Base-by-base conservation (phyloP, 352 stramenopile genomes). In the Blastocystis sp. region DNA sequence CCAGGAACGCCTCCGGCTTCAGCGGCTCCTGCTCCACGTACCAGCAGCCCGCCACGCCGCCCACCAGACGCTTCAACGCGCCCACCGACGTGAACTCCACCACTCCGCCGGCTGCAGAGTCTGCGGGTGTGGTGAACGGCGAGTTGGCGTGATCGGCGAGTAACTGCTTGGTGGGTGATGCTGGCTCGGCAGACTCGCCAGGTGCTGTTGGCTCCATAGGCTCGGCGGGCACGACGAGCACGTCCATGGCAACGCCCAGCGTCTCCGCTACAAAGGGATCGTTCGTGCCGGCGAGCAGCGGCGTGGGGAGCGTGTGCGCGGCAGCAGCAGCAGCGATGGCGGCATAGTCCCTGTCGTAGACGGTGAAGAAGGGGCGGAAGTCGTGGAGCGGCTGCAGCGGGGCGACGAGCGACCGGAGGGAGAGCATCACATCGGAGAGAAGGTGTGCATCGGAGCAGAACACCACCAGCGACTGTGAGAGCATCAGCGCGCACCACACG, bases 241-340 rank as follows among this genome's bases (percentile, higher is more conserved):
- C 42, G 43, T 74, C 64, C 7, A 43, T 24, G 7, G 7, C 21
- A 10, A 9, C 21, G 10, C 64, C 64, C 24, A 74, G 40, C 34
- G 21, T 74, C 45, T 74, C 64, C 21, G 40, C 64, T 19, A 74
- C 45, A n/a, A 74, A 74, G 6, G 64, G 64, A 48, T 74, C 64
- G 64, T 74, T 74, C 6, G 64, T 74, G 24, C 64, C 64, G 6
- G 64, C 64, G 28, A 74, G 64, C 64, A 74, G 40, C 40, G 64
- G 24, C 14, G 24, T 19, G 17, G 28, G 64, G 7, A 54, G 28
- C 42, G 34, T n/a, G 17, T n/a, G 34, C 40, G 40, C 10, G 7
- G 14, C 14, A 14, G 45, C 9, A 57, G 66, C 34, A n/a, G 21
- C 14, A 6, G 38, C 3, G 21, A 76, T 59, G n/a, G 40, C 38